These are phyloP conservation scores for Pseudogymnoascus sp. DNA, from an alignment of 2,329 filamentous ascomycete species.

Conservation along the genomic window DNA sequence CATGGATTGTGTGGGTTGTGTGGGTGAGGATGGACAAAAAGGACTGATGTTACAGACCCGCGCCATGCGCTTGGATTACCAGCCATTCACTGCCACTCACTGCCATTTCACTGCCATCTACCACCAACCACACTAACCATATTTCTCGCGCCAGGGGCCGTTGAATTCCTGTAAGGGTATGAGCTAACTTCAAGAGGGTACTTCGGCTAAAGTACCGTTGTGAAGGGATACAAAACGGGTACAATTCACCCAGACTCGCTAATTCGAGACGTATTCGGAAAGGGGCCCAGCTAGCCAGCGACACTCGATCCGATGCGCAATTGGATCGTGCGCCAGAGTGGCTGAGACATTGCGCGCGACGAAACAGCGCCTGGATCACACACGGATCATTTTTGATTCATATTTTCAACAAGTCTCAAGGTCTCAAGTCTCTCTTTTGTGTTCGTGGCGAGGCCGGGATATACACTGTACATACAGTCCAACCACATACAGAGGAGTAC, in stretches of 20 bases:
- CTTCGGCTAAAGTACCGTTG: not conserved
- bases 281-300: not conserved
- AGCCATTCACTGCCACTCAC: not conserved
- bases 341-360: slow-evolving; percentile 5
- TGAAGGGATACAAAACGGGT: slow-evolving; percentile 6
- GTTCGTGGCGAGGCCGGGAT: not conserved
- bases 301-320: slow-evolving; percentile 5
- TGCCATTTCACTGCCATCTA: not conserved
- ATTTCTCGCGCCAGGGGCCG: not conserved
- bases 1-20: not conserved
- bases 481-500: too few species aligned
- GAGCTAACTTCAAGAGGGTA: not conserved
- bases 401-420: not conserved
- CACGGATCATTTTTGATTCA: slow-evolving; percentile 4
- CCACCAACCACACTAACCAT: not conserved
- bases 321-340: not conserved
- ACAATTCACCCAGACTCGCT: not conserved
- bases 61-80: not conserved
- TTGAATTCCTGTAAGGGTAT: not conserved
- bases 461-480: not conserved
- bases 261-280: slow-evolving; percentile 9
- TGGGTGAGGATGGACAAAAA: not conserved
- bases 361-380: slow-evolving; percentile 1
- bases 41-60: not conserved
- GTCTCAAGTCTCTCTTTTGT: not conserved